Percentiles rank a stretch among this genome's conserved stretches.
Evolutionary conservation across 2,329 filamentous ascomycete genomes (phyloP).

Genomic region (Botrytis fragariae): DNA sequence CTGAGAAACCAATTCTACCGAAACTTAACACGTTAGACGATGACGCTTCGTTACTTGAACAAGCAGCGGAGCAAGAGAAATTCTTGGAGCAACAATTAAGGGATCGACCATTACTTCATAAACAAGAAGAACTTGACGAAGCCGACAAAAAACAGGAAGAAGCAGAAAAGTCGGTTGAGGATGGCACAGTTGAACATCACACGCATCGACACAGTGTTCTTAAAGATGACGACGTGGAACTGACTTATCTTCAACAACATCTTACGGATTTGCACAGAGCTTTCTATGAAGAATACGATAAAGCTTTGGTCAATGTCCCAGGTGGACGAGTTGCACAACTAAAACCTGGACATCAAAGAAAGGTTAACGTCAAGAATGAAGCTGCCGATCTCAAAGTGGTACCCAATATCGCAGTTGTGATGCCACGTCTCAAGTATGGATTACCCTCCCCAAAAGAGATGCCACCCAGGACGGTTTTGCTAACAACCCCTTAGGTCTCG

Average conservation of each 20-base stretch:
- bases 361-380: constrained; percentile 44
- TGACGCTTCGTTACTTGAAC: constrained; percentile 65
- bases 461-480: constrained; percentile 1
- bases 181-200: constrained; percentile 39
- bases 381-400: constrained; percentile 56
- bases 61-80: constrained; percentile 83
- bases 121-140: constrained; percentile 87
- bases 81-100: constrained; percentile 83
- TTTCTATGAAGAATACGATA: constrained; percentile 83
- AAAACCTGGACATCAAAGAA: constrained; percentile 42
- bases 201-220: constrained; percentile 69
- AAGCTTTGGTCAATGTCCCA: constrained; percentile 41
- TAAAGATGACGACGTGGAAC: constrained; percentile 82
- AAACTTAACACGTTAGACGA: constrained; percentile 60
- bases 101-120: constrained; percentile 83
- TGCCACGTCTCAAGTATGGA: constrained; percentile 70
- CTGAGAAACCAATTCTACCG: constrained; percentile 18
- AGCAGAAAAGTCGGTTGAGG: constrained; percentile 39
- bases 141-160: constrained; percentile 63
- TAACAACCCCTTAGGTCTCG: constrained; percentile 42
- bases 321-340: constrained; percentile 43
- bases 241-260: constrained; percentile 72
- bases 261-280: constrained; percentile 70
- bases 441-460: background rate
- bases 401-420: constrained; percentile 82